Percentiles rank a stretch among this genome's conserved stretches.
These are phyloP conservation scores for Flaveria sonorensis DNA, from an alignment of 129 eudicot genomes.

Conservation along the genomic window DNA sequence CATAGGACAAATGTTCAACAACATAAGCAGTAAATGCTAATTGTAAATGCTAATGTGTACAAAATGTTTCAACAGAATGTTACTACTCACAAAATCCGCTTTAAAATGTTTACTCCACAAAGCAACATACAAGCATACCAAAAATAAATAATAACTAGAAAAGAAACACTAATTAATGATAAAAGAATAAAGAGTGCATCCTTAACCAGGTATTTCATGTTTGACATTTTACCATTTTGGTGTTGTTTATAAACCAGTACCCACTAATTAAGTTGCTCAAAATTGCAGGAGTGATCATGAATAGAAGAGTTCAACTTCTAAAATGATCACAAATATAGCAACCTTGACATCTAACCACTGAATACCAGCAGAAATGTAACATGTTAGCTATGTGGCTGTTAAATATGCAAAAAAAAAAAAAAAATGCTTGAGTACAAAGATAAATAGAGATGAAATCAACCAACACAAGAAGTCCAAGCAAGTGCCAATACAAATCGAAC, in stretches of 20 bases:
- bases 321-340: neutral
- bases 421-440: neutral
- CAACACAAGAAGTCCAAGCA: neutral
- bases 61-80: neutral
- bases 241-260: neutral
- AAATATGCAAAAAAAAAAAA: neutral
- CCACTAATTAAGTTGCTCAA: neutral
- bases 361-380: neutral
- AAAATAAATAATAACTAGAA: neutral
- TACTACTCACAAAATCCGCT: neutral
- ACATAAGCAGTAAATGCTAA: neutral
- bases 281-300: neutral
- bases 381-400: too few species aligned
- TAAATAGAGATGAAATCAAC: too few species aligned
- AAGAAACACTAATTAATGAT: neutral
- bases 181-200: neutral
- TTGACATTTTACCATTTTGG: neutral
- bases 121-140: neutral
- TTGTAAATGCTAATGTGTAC: neutral
- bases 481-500: neutral
- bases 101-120: neutral
- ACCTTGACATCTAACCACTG: neutral
- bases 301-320: neutral
- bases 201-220: neutral
- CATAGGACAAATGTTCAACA: neutral